Evolutionary conservation across 2,329 filamentous ascomycete species (phyloP).

Genomic region (Fulvia fulva): DNA sequence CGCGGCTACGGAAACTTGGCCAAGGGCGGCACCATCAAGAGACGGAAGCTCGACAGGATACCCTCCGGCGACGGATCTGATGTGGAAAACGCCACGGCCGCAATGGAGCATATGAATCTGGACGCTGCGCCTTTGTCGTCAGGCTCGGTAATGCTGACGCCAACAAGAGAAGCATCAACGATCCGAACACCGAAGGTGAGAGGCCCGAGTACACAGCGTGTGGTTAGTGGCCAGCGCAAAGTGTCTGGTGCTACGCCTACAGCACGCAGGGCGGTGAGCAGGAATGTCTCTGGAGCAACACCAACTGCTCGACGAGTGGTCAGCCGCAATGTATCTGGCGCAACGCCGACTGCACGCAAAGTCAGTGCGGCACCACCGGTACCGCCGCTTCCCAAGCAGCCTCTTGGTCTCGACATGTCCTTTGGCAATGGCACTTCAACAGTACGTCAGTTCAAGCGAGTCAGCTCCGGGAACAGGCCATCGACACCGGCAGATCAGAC

Average conservation of each 20-base stretch:
- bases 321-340: slow-evolving; percentile 33
- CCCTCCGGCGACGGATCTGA: slow-evolving; percentile 37
- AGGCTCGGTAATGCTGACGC: slow-evolving; percentile 18
- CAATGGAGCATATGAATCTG: slow-evolving; percentile 42
- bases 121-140: slow-evolving; percentile 39
- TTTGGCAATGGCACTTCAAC: slow-evolving; percentile 93
- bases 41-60: slow-evolving; percentile 46
- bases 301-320: slow-evolving; percentile 32
- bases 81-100: slow-evolving; percentile 35
- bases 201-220: slow-evolving; percentile 32
- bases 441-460: slow-evolving; percentile 83
- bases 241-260: slow-evolving; percentile 20
- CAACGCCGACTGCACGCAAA: slow-evolving; percentile 43
- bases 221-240: slow-evolving; percentile 38
- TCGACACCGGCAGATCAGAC: slow-evolving; percentile 21
- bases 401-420: slow-evolving; percentile 82
- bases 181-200: slow-evolving; percentile 37
- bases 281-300: slow-evolving; percentile 33
- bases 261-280: slow-evolving; percentile 28
- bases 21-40: slow-evolving; percentile 49
- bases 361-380: slow-evolving; percentile 32
- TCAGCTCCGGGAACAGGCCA: slow-evolving; percentile 51
- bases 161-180: slow-evolving; percentile 29
- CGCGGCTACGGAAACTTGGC: slow-evolving; percentile 44
- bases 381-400: slow-evolving; percentile 54